Base-by-base conservation (phyloP, 2,329 filamentous ascomycete genomes). In the Fusarium abutilonis region DNA sequence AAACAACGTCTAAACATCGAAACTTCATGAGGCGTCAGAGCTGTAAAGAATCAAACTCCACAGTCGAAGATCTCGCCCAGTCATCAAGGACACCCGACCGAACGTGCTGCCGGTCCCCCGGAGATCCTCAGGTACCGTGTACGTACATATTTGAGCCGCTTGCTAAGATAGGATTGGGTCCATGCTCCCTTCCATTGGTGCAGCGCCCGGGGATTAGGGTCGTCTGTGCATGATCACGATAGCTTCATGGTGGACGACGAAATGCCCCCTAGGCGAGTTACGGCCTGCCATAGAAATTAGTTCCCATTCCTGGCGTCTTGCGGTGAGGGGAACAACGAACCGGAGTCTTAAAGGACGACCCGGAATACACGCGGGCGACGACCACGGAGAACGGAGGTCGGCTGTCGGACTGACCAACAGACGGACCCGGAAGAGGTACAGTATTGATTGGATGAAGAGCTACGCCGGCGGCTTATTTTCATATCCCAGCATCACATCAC, bases 191-290 rank as follows among this genome's bases (percentile, higher is more conserved):
- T 52, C 42, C 40, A 47, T 49, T 50, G 38, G 35, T 36, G 15
- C 23, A 51, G 31, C 49, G 54, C 65, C 65, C 54, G 55, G 65
- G 53, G 57, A 56, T 67, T 60, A 68, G 63, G 60, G 67, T 67
- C 56, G 52, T 51, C 56, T 62, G 52, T 69, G 68, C 68, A 67
- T 64, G 57, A 56, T 70, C 68, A 70, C 68, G 68, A 70, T 70
- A 64, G 58, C 64, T 60, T 67, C 67, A 55, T 51, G 35, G 54
- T 52, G n/a, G 49, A 66, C 49, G 52, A 66, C 66, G 21, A 23
- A 23, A 23, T 23, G 21, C 21, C 21, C 21, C 21, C 21, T 23
- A 23, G 21, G 21, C 21, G 21, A 26, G 23, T 26, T 39, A 61
- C 26, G 35, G 42, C 49, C 42, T 59, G 28, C 59, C 39, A 54